Evolutionary conservation across 2,329 filamentous ascomycete genomes (phyloP), one percentile per base, ranked within the genome.

Genomic region (Alternaria novae-zelandiae): DNA sequence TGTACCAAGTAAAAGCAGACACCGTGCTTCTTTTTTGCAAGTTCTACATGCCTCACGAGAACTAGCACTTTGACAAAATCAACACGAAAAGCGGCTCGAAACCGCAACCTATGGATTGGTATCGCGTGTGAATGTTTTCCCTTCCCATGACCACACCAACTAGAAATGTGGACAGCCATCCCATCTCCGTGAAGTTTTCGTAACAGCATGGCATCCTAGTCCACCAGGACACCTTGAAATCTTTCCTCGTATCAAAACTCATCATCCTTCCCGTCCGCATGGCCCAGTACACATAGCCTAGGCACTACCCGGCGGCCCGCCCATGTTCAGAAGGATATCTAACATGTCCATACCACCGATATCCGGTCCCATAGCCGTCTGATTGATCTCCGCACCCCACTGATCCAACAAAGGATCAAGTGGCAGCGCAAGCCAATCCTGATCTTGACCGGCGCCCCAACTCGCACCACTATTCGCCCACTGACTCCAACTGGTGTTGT

Each of bases 371-470:
- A 84, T 86, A 46, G 83, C 82, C 28, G 83, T 85, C 71, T 83
- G 81, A 20, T 85, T 87, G 21, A 88, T 87, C 57, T 88, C 86
- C 1, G 86, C 83, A 12, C 86, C 86, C 70, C 85, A 85, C 66
- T 85, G 85, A 70, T 87, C 85, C 57, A 89, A 83, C 63, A 89
- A 83, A 46, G 87, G 86, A 73, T 89, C 87, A 4, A 90, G 80
- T 2, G 87, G 87, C n/a, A 89, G 74, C 0, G 87, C 85, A 54
- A 89, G 82, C 88, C 88, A 90, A 74, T 89, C 87, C 44, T 85
- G 83, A 60, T 78, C 75, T 32, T 71, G 72, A 0, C 70, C 71
- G 41, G 69, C 69, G 5, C 69, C 70, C 59, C 69, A 67, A 23
- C 64, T 69, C 7, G 64, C 66, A 23, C 65, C 67, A 17, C 60